Evolutionary conservation across 495 filamentous ascomycete species (phyloP).

Genomic region (Aspergillus sparsus): DNA sequence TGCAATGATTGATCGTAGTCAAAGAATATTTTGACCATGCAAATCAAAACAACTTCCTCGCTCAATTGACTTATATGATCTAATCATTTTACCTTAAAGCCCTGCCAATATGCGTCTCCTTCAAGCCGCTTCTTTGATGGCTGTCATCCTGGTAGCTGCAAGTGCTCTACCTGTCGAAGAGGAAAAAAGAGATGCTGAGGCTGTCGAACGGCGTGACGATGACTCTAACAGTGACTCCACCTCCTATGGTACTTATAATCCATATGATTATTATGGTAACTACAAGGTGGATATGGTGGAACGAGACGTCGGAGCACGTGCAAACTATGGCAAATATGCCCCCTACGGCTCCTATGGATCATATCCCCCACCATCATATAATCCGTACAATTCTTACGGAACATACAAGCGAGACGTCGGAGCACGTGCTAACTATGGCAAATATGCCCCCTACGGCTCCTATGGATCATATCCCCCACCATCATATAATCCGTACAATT

Average conservation of each 20-base stretch:
- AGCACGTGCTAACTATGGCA: too few species aligned
- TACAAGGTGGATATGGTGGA: too few species aligned
- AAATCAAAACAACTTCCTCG: too few species aligned
- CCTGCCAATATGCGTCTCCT: constrained; percentile 2
- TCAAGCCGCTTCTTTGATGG: neutral
- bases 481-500: neutral
- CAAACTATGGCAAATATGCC: neutral
- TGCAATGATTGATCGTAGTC: neutral
- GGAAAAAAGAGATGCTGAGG: neutral
- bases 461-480: neutral
- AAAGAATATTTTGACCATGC: too few species aligned
- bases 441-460: neutral
- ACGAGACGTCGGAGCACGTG: neutral
- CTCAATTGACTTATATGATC: neutral
- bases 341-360: neutral
- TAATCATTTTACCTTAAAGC: neutral
- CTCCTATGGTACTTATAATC: neutral
- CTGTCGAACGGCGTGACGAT: too few species aligned
- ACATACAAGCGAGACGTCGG: neutral
- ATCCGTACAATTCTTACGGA: neutral
- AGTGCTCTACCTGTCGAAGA: neutral
- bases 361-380: neutral
- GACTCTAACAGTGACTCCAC: neutral
- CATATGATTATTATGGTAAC: neutral
- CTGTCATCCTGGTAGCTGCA: neutral